Conservation (phyloP, 2,329 filamentous ascomycete species). For the Pestalotiopsis sp. region DNA sequence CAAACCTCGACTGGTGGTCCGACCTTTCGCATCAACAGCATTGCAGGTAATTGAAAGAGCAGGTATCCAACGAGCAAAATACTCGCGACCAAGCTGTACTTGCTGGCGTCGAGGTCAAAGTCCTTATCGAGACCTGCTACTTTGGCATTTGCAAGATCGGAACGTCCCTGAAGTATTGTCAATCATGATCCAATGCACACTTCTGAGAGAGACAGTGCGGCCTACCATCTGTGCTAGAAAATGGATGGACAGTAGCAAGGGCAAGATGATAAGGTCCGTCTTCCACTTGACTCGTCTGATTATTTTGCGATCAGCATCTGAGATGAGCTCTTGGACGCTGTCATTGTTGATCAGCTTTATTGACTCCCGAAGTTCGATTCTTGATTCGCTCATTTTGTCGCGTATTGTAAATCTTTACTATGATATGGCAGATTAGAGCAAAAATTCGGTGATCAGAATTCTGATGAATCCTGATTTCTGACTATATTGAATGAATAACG, state of each 20-base stretch:
- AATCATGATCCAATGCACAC: constrained; percentile 3
- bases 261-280: constrained; percentile 26
- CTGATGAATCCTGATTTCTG: not conserved
- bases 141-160: constrained; percentile 27
- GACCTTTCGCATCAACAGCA: constrained; percentile 24
- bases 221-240: constrained; percentile 27
- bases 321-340: not conserved
- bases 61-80: constrained; percentile 23
- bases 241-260: constrained; percentile 24
- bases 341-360: not conserved
- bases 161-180: constrained; percentile 21
- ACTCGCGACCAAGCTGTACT: constrained; percentile 24
- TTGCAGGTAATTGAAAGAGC: constrained; percentile 26
- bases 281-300: constrained; percentile 22
- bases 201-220: not conserved
- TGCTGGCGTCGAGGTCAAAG: constrained; percentile 18
- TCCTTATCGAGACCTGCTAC: constrained; percentile 26
- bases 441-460: not conserved
- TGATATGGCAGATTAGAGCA: not conserved
- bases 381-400: not conserved
- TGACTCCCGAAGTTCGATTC: not conserved
- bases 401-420: not conserved
- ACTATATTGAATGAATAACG: not conserved
- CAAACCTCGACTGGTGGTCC: constrained; percentile 24
- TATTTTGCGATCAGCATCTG: not conserved